phyloP scores from a whole-genome alignment of 805 yeast genomes.

The Wickerhamiella slavikovae region DNA sequence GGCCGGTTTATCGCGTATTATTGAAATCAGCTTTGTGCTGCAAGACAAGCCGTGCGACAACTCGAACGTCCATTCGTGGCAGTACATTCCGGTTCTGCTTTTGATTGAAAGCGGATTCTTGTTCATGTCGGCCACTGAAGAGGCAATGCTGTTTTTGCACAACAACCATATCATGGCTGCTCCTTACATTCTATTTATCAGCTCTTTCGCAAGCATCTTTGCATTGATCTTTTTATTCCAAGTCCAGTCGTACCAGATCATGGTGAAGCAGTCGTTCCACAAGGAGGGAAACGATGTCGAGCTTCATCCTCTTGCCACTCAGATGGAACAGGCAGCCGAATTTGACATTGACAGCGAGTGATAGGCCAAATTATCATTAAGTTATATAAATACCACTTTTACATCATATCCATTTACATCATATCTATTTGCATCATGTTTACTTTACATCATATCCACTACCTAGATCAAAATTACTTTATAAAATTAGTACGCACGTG shows the following conservation, averaged over 20 bases:
- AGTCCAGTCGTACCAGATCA: constrained; percentile 33
- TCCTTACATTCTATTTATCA: constrained; percentile 51
- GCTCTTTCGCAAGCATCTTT: constrained; percentile 54
- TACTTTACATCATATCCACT: too few species aligned
- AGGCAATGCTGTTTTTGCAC: constrained; percentile 51
- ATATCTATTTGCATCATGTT: too few species aligned
- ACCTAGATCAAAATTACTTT: too few species aligned
- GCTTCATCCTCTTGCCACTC: constrained; percentile 12
- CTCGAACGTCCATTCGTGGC: constrained; percentile 45
- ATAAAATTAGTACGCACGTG: too few species aligned
- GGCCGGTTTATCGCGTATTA: constrained; percentile 56
- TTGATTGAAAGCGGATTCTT: constrained; percentile 57
- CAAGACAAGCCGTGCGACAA: constrained; percentile 26
- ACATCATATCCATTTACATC: background rate
- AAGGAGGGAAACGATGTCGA: constrained; percentile 12
- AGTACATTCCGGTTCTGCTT: constrained; percentile 69
- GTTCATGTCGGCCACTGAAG: constrained; percentile 88
- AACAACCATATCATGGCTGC: constrained; percentile 70
- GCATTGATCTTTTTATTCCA: constrained; percentile 45
- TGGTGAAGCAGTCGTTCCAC: constrained; percentile 11
- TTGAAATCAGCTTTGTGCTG: constrained; percentile 64
- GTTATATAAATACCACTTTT: background rate
- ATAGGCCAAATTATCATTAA: background rate
- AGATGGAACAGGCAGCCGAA: constrained; percentile 10
- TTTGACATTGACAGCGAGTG: constrained; percentile 13